Evolutionary conservation across 1,139 yeast species (phyloP), one percentile per base, ranked within the genome.

Genomic region (Nakaseomyces glabratus): DNA sequence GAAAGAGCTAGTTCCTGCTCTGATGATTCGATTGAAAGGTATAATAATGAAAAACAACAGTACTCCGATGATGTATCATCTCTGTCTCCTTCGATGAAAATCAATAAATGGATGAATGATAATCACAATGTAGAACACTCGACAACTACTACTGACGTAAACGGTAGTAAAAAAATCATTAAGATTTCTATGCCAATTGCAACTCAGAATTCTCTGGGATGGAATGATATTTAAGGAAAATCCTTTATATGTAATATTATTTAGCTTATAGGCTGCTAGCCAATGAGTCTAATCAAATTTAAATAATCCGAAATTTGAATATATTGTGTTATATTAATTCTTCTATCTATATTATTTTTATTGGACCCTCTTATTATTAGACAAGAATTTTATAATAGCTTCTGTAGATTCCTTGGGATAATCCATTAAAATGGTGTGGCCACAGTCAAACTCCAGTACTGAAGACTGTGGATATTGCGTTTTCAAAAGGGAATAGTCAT

Each of bases 161-260:
- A 38, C 20, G 38, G 36, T 20, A 34, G 39, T 11, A 39, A 35
- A 6, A 36, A 43, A n/a, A 38, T 40, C 28, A 41, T 43, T 4
- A 58, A 56, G 28, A 68, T 68, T 28, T 65, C 71, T 2, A 62
- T 62, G 34, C 74, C 74, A 17, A 67, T 67, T 33, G 68, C 69
- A 21, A 55, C 68, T 11, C 65, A 66, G 43, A 68, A 66, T 44
- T 67, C 73, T 5, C 52, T 68, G 30, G 73, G 73, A 24, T 68
- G 73, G 73, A 52, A 43, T 37, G 60, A 47, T 39, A 45, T 50
- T 20, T 51, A 40, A 44, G 11, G n/a, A n/a, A n/a, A n/a, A n/a
- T n/a, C n/a, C n/a, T n/a, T n/a, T n/a, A n/a, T n/a, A n/a, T n/a
- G n/a, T n/a, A n/a, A n/a, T n/a, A n/a, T n/a, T n/a, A n/a, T n/a